Evolutionary conservation across 441 rosid species (phyloP).

Genomic region (Pelargonium australe): DNA sequence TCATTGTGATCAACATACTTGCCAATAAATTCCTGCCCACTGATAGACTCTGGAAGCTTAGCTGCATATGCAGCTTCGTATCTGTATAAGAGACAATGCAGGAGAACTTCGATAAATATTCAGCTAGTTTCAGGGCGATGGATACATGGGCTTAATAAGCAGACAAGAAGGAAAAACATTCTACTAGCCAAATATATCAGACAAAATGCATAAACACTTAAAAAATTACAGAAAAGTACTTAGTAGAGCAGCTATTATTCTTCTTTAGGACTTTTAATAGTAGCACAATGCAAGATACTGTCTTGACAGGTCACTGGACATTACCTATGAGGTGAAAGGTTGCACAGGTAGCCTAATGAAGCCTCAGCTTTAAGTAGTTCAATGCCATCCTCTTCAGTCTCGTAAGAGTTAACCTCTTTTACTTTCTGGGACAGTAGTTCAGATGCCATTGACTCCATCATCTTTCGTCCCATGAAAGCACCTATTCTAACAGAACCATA

Average conservation of each 20-base stretch:
- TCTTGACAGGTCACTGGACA: background rate
- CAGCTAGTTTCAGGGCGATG: no score
- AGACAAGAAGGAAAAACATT: background rate
- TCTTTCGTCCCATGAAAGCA: conserved; percentile 87
- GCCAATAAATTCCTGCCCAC: conserved; percentile 64
- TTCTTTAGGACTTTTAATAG: background rate
- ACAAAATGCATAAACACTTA: background rate
- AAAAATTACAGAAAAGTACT: background rate
- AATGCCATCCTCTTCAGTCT: conserved; percentile 61
- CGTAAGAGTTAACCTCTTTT: conserved; percentile 35
- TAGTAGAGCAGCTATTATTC: conserved; percentile 7
- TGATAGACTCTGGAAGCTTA: conserved; percentile 64
- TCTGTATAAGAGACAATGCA: conserved; percentile 31
- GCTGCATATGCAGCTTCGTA: conserved; percentile 79
- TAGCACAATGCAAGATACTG: background rate
- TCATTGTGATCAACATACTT: conserved; percentile 70
- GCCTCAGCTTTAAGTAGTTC: conserved; percentile 74
- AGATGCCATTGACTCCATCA: conserved; percentile 76
- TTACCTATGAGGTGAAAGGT: conserved; percentile 94
- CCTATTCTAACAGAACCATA: conserved; percentile 96
- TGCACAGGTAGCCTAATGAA: conserved; percentile 83
- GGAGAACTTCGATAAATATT: background rate
- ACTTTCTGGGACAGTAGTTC: background rate
- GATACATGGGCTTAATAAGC: conserved; percentile 2
- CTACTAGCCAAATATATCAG: background rate